Evolutionary conservation across 352 stramenopile species (phyloP).

Genomic region (Phytophthora constricta): DNA sequence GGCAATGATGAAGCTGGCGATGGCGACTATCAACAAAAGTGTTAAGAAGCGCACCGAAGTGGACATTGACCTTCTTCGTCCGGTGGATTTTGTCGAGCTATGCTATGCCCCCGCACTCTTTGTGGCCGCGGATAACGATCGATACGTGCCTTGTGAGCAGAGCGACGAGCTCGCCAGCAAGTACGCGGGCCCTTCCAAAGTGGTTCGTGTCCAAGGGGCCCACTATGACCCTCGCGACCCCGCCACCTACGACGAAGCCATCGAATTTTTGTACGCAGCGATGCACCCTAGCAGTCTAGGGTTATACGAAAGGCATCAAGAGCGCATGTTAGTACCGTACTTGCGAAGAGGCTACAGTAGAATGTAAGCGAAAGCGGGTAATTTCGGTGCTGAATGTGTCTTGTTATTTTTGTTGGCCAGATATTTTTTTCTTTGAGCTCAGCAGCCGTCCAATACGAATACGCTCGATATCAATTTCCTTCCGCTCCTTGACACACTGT

Average conservation of each 20-base stretch:
- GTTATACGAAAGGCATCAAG: conserved; percentile 18
- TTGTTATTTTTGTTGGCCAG: background rate
- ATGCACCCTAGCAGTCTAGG: conserved; percentile 57
- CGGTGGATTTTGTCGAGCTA: conserved; percentile 72
- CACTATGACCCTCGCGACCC: conserved; percentile 64
- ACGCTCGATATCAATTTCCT: conserved; percentile 27
- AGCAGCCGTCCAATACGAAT: conserved; percentile 12
- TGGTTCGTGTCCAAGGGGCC: conserved; percentile 63
- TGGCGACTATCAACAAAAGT: conserved; percentile 73
- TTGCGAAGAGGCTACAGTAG: no score
- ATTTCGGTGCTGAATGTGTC: background rate
- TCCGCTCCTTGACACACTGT: background rate
- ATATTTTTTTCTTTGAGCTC: background rate
- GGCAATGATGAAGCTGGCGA: conserved; percentile 71
- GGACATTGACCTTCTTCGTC: conserved; percentile 67
- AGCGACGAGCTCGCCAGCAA: conserved; percentile 65
- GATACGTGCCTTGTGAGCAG: conserved; percentile 72
- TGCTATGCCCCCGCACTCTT: conserved; percentile 81
- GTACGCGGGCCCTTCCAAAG: conserved; percentile 65
- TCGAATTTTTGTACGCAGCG: conserved; percentile 69
- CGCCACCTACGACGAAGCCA: conserved; percentile 54
- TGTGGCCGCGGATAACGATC: conserved; percentile 64
- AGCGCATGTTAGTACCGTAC: background rate
- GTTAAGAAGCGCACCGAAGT: conserved; percentile 82
- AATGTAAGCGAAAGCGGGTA: no score